Percentiles rank a stretch among this genome's conserved stretches.
phyloP scores from a whole-genome alignment of 2,329 filamentous ascomycete genomes.

The Sclerotinia minor region DNA sequence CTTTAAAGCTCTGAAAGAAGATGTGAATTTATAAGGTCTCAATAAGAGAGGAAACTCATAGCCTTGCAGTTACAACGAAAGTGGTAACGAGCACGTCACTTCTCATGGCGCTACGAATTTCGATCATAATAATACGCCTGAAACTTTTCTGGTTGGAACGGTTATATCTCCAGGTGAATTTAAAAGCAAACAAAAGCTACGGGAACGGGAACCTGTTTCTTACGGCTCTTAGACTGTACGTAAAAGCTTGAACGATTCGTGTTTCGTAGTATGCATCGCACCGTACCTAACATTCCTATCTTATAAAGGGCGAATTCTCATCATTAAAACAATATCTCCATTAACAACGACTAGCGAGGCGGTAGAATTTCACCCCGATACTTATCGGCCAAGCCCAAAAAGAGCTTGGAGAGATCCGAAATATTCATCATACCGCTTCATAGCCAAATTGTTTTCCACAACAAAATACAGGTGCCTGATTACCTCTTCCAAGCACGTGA shows the following conservation, averaged over 20 bases:
- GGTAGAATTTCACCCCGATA: background rate
- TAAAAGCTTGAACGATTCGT: background rate
- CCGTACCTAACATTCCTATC: background rate
- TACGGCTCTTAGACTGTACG: background rate
- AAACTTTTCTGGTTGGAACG: background rate
- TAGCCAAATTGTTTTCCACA: background rate
- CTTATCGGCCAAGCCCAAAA: background rate
- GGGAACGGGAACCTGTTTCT: constrained; percentile 5
- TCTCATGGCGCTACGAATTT: background rate
- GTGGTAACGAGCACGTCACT: background rate
- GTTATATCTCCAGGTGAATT: background rate
- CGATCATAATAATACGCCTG: background rate
- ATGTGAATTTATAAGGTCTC: no score
- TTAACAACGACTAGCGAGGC: background rate
- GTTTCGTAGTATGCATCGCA: background rate
- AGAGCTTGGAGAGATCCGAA: background rate
- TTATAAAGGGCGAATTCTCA: background rate
- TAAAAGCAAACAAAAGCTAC: background rate
- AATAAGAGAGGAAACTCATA: background rate
- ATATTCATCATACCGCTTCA: background rate
- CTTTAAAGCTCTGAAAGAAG: no score
- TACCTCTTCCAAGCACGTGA: background rate
- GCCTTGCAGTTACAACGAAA: background rate
- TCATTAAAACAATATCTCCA: background rate
- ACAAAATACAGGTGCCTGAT: background rate